Conservation (phyloP, 2,329 filamentous ascomycete genomes). For the Neurospora sp. region DNA sequence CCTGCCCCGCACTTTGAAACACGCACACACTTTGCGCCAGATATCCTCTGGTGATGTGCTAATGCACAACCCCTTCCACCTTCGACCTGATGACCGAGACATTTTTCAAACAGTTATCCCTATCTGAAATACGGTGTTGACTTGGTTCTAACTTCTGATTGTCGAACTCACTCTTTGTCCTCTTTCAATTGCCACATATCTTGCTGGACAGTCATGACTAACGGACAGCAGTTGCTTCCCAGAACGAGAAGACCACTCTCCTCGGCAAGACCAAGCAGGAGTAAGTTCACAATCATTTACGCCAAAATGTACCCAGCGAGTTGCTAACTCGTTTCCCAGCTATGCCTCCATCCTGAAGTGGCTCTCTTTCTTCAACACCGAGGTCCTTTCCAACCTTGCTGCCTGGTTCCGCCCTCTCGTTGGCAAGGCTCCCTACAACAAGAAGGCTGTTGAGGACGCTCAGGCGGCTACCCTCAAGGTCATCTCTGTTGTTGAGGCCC, state of each 20-base stretch:
- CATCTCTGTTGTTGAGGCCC: conserved; percentile 67
- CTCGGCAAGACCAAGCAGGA: conserved; percentile 99
- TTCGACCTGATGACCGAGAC: conserved; percentile 60
- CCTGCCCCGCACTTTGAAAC: conserved; percentile 11
- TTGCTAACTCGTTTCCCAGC: conserved; percentile 26
- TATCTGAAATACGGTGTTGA: conserved; percentile 94
- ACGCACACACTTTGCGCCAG: neutral
- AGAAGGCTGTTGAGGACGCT: conserved; percentile 84
- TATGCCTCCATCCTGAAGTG: conserved; percentile 96
- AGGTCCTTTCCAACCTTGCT: conserved; percentile 65
- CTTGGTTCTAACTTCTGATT: conserved; percentile 76
- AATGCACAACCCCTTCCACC: conserved; percentile 6
- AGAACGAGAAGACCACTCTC: conserved; percentile 99
- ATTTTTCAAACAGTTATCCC: conserved; percentile 88
- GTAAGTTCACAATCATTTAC: conserved; percentile 41
- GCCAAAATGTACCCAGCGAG: neutral
- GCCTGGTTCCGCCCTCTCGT: conserved; percentile 81
- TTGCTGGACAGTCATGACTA: conserved; percentile 10
- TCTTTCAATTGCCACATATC: conserved; percentile 22
- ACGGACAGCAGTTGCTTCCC: conserved; percentile 69
- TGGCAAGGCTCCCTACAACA: conserved; percentile 84
- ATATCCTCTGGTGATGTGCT: conserved; percentile 8
- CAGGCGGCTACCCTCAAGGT: conserved; percentile 60
- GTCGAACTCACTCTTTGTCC: conserved; percentile 19
- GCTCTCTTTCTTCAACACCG: conserved; percentile 93